Evolutionary conservation across 495 filamentous ascomycete genomes (phyloP), one percentile per base, ranked within the genome.

Genomic region (Aspergillus nidulans): DNA sequence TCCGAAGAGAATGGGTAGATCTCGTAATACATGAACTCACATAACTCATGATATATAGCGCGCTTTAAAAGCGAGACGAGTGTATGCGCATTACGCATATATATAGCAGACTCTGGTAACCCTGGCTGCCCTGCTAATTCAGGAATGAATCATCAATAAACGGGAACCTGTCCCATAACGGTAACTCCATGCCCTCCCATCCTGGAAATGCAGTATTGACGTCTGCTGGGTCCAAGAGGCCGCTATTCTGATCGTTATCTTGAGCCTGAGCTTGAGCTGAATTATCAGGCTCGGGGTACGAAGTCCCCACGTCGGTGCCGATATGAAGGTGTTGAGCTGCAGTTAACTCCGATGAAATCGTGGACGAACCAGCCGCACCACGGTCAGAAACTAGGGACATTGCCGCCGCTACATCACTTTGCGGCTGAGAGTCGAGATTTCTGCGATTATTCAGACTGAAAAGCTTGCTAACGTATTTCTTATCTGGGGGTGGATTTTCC

Each of bases 391-490:
- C 7, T 42, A 16, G 7, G 19, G 6, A 19, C 6, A 28, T 9
- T 20, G 10, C 5, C 9, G 24, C 9, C 28, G 5, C 6, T 15
- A 12, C 32, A 15, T 12, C 24, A 6, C 21, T 20, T 8, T 39
- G 23, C 13, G 43, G 38, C 38, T 42, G 42, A 4, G 52, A 44
- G n/a, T 28, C 53, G 45, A 1, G 16, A 18, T 9, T 19, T 34
- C 44, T 54, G 32, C 25, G 49, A 42, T 32, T 60, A 18, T 49
- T 65, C 45, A 74, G 23, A 21, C 67, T 72, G 54, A 74, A 74
- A 0, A 74, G 65, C 44, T 70, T 69, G 49, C 60, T 74, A 18
- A 74, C 71, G 19, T 74, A 72, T 43, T 61, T 70, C 12, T 68
- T 62, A 18, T 62, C 60, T 10, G 69, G 64, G 5, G 60, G 65